Percentiles rank a stretch among this genome's conserved stretches.
These are phyloP conservation scores for Eucalyptus paniculata DNA, from an alignment of 345 rosid species.

Conservation along the genomic window DNA sequence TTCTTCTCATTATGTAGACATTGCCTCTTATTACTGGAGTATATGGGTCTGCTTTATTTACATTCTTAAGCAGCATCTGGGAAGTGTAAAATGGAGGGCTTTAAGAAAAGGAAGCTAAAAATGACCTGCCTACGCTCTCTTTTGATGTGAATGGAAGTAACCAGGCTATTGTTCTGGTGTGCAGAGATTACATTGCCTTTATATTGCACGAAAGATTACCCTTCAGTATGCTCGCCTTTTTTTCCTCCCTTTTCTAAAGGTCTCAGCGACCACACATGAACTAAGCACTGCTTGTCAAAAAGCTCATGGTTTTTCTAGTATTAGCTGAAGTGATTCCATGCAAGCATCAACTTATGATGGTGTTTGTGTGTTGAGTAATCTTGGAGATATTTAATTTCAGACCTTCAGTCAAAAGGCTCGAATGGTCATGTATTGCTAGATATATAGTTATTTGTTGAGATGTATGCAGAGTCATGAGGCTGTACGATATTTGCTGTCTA, in stretches of 20 bases:
- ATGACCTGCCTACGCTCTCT: background rate
- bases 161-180: background rate
- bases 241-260: background rate
- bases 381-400: background rate
- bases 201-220: background rate
- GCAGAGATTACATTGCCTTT: background rate
- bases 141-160: background rate
- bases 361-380: background rate
- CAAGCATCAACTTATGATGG: background rate
- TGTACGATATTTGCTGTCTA: background rate
- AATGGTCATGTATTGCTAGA: background rate
- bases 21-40: background rate
- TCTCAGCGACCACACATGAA: background rate
- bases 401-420: background rate
- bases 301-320: background rate
- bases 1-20: background rate
- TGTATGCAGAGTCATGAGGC: background rate
- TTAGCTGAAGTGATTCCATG: background rate
- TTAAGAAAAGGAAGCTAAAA: background rate
- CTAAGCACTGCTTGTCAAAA: background rate
- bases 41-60: background rate
- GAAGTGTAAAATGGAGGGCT: background rate
- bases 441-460: background rate
- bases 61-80: background rate
- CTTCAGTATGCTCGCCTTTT: background rate